phyloP scores from a whole-genome alignment of 2,329 filamentous ascomycete species.

The Clonostachys rosea region DNA sequence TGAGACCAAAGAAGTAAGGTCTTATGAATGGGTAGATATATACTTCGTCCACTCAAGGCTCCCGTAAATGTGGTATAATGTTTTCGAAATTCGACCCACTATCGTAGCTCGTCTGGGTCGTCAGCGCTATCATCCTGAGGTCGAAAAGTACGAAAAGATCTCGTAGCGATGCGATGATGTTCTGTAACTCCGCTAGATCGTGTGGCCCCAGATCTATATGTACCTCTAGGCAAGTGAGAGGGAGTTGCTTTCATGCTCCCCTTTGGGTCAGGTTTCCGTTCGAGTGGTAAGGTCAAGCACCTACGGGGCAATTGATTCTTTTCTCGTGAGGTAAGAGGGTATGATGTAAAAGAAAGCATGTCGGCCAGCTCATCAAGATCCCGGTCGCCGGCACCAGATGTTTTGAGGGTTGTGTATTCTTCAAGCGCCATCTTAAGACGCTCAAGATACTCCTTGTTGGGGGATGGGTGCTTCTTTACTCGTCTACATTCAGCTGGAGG shows the following conservation, averaged over 20 bases:
- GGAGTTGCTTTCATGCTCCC: constrained; percentile 1
- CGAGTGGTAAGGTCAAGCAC: constrained; percentile 1
- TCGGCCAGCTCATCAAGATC: constrained; percentile 22
- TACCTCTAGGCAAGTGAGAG: too few relatives aligned
- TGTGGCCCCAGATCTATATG: too few relatives aligned
- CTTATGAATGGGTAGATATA: too few relatives aligned
- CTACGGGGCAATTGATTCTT: constrained; percentile 16
- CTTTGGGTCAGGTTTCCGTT: neutral
- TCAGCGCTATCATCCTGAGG: neutral
- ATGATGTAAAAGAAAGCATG: constrained; percentile 6
- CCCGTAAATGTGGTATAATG: too few relatives aligned
- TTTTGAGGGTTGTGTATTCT: constrained; percentile 17
- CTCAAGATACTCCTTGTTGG: constrained; percentile 32
- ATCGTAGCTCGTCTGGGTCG: too few relatives aligned
- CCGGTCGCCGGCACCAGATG: constrained; percentile 5
- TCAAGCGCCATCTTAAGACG: constrained; percentile 27
- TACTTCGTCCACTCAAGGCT: too few relatives aligned
- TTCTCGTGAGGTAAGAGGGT: constrained; percentile 14
- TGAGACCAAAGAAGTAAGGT: too few relatives aligned
- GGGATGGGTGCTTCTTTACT: constrained; percentile 39
- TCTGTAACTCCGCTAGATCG: neutral
- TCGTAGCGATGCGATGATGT: neutral
- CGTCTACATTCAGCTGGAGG: neutral
- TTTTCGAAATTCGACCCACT: too few relatives aligned
- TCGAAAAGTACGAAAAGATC: neutral